Base-by-base conservation (phyloP, 805 yeast species). In the Candida chauliodis region DNA sequence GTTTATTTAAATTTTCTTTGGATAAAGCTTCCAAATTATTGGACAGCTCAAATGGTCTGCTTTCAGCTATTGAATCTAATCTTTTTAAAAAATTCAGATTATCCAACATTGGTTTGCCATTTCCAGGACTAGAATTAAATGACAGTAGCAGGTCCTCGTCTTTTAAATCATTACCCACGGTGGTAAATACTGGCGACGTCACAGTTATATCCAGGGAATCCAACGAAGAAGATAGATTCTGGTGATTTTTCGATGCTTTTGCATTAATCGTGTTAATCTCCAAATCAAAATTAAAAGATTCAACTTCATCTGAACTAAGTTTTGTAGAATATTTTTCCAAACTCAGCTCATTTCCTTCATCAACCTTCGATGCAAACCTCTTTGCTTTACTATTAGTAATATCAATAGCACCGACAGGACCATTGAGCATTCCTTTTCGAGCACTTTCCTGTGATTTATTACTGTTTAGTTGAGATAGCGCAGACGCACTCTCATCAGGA, bases 201-300 rank as follows among this genome's bases (percentile, higher is more conserved):
- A 53, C 47, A 11, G 60, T 47, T 17, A 74, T 63, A 15, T 29
- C 23, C 41, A 37, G 60, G 59, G 32, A 66, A 20, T 69, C 76
- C 4, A 63, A 38, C 1, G 75, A 69, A 3, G 75, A 68, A 33
- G 21, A 23, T 26, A n/a, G 10, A 21, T 11, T 28, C 6, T 10
- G 37, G 27, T 20, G 43, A 36, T n/a, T 38, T 18, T 29, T 44
- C 43, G 65, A 49, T 16, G 73, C 56, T 34, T 52, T 56, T 2
- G 78, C 76, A 69, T 70, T 61, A 23, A 71, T 63, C n/a, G 62
- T 66, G 17, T 69, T 73, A 30, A 73, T 70, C 37, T 71, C 76
- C 29, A 69, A 47, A 40, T 67, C 72, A 34, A 56, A 45, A 36
- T 56, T 58, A 20, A 45, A 43, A 24, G 48, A 49, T 25, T 36